These are phyloP conservation scores for Teratosphaeria viscida DNA, from an alignment of 2,329 filamentous ascomycete genomes.

Conservation along the genomic window DNA sequence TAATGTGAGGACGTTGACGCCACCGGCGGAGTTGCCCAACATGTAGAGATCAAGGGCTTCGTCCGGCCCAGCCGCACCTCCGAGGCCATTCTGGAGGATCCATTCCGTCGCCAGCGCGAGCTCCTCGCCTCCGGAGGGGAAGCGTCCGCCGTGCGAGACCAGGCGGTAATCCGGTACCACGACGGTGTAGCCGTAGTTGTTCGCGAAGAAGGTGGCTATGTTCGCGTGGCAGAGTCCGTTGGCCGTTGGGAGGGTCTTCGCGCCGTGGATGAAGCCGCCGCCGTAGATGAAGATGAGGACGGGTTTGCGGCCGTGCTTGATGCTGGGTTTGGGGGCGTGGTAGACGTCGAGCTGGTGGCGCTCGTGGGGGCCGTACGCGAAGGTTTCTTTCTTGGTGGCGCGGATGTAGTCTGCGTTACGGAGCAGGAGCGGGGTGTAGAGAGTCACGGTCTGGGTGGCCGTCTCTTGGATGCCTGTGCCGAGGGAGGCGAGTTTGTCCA, in stretches of 20 bases:
- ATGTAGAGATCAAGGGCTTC: constrained; percentile 25
- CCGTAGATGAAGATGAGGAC: constrained; percentile 25
- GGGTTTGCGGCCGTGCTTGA: constrained; percentile 12
- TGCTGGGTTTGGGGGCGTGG: constrained; percentile 11
- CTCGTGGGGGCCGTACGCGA: constrained; percentile 26
- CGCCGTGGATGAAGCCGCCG: constrained; percentile 26
- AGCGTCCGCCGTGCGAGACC: constrained; percentile 29
- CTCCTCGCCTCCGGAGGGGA: constrained; percentile 34
- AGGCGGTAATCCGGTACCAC: constrained; percentile 32
- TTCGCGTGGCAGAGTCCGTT: constrained; percentile 27
- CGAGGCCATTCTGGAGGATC: constrained; percentile 17
- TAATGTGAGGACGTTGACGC: constrained; percentile 29
- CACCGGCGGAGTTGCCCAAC: constrained; percentile 34
- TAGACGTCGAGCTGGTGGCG: constrained; percentile 34
- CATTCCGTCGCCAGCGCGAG: constrained; percentile 28
- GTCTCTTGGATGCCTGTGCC: constrained; percentile 13
- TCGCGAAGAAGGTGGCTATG: constrained; percentile 31
- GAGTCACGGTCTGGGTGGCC: constrained; percentile 15
- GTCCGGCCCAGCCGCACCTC: constrained; percentile 14
- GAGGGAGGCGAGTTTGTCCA: constrained; percentile 19
- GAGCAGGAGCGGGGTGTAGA: constrained; percentile 13
- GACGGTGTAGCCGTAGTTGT: constrained; percentile 25
- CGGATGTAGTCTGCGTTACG: constrained; percentile 16
- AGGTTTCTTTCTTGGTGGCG: constrained; percentile 17
- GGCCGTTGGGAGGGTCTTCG: constrained; percentile 20